These are phyloP conservation scores for Xanthoconium purpureum DNA, from an alignment of 768 basidiomycete genomes.

Conservation along the genomic window DNA sequence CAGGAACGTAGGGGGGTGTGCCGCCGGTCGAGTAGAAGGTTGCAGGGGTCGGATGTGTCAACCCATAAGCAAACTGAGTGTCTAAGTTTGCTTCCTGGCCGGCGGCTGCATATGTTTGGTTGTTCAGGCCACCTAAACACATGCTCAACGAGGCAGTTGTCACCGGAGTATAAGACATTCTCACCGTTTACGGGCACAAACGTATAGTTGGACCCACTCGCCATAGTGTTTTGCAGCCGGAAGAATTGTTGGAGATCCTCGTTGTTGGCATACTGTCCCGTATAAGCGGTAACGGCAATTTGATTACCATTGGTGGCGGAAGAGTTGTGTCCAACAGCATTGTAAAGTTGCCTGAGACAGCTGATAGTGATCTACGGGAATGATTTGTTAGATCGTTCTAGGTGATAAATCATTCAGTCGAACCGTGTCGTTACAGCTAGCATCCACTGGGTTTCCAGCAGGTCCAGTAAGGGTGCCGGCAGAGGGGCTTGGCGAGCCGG, in stretches of 20 bases:
- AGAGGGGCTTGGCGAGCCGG: neutral
- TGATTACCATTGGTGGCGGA: conserved; percentile 42
- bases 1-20: conserved; percentile 54
- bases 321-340: conserved; percentile 45
- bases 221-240: conserved; percentile 44
- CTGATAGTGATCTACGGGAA: conserved; percentile 44
- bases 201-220: conserved; percentile 49
- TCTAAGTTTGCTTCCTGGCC: conserved; percentile 68
- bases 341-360: conserved; percentile 57
- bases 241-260: conserved; percentile 53
- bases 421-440: conserved; percentile 44
- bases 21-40: conserved; percentile 66
- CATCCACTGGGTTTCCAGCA: conserved; percentile 41
- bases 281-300: conserved; percentile 55
- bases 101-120: conserved; percentile 50
- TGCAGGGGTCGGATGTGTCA: conserved; percentile 57
- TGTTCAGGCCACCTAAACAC: conserved; percentile 54
- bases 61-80: conserved; percentile 62
- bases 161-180: neutral
- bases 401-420: neutral
- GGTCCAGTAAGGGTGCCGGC: conserved; percentile 24
- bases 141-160: conserved; percentile 5
- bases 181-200: conserved; percentile 55
- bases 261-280: conserved; percentile 52
- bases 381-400: neutral